phyloP scores from a whole-genome alignment of 352 stramenopile species.

The Blastocystis sp. region DNA sequence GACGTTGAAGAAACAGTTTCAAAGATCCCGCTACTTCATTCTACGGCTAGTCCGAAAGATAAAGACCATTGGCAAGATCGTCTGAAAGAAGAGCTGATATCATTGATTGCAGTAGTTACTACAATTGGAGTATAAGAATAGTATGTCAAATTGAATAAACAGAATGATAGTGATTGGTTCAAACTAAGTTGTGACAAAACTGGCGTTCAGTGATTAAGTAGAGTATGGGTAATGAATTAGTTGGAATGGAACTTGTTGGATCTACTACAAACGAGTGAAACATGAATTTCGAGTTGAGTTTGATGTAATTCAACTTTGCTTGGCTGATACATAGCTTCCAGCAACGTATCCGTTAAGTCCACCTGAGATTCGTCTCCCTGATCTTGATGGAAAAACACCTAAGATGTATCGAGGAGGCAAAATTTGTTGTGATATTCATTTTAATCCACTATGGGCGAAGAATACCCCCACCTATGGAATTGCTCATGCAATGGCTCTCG shows the following conservation, averaged over 20 bases:
- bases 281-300: slow-evolving; percentile 77
- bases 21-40: slow-evolving; percentile 71
- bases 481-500: slow-evolving; percentile 80
- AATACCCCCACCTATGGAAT: slow-evolving; percentile 82
- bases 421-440: slow-evolving; percentile 83
- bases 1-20: background rate
- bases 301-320: background rate
- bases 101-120: slow-evolving; percentile 77
- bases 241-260: slow-evolving; percentile 83
- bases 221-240: slow-evolving; percentile 73
- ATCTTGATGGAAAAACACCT: slow-evolving; percentile 83
- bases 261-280: slow-evolving; percentile 80
- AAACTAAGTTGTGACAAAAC: slow-evolving; percentile 79
- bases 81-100: slow-evolving; percentile 82
- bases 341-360: slow-evolving; percentile 66
- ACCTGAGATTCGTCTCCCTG: slow-evolving; percentile 73
- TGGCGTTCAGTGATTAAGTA: background rate
- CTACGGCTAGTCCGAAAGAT: slow-evolving; percentile 77
- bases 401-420: slow-evolving; percentile 85
- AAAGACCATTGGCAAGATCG: slow-evolving; percentile 79
- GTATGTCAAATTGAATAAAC: slow-evolving; percentile 82
- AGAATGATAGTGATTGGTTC: slow-evolving; percentile 84
- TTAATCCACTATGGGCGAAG: slow-evolving; percentile 82
- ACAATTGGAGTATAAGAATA: background rate
- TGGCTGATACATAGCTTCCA: background rate